A percentile compares a stretch with the other conserved stretches of the same genome.
phyloP scores from a whole-genome alignment of 192 early-diverging fungal species.

The Phlyctochytrium bullatum region DNA sequence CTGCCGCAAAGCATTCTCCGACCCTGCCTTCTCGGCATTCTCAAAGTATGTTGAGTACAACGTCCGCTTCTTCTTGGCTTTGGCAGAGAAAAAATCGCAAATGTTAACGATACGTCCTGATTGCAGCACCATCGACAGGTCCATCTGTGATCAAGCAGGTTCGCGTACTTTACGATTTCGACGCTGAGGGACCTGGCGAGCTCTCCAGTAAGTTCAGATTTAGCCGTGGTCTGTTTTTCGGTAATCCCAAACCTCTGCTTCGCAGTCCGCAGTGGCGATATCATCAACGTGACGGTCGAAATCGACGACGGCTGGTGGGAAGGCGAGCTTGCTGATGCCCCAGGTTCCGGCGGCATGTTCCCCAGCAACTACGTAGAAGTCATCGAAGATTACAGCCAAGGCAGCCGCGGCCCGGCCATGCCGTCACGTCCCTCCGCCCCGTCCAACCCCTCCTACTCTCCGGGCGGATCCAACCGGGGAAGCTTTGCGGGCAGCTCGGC shows the following conservation, averaged over 20 bases:
- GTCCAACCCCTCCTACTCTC: constrained; percentile 1
- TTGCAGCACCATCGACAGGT: constrained; percentile 16
- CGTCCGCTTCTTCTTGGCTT: neutral
- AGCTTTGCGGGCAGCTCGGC: constrained; percentile 10
- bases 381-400: constrained; percentile 6
- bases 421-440: constrained; percentile 2
- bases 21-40: neutral
- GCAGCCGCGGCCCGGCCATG: neutral
- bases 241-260: constrained; percentile 3
- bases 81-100: too few species aligned
- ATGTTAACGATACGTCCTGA: too few species aligned
- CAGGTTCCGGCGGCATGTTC: constrained; percentile 80
- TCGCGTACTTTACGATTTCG: constrained; percentile 75
- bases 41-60: neutral
- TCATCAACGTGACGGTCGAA: constrained; percentile 80
- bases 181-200: constrained; percentile 76
- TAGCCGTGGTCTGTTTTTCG: neutral
- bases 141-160: constrained; percentile 55
- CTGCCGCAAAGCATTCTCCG: neutral
- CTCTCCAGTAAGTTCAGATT: constrained; percentile 45
- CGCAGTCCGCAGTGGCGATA: constrained; percentile 76
- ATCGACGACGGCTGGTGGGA: constrained; percentile 96
- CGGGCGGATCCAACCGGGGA: neutral
- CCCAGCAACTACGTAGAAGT: constrained; percentile 86
- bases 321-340: constrained; percentile 71